phyloP scores from a whole-genome alignment of 345 rosid species.

The Litchi chinensis region DNA sequence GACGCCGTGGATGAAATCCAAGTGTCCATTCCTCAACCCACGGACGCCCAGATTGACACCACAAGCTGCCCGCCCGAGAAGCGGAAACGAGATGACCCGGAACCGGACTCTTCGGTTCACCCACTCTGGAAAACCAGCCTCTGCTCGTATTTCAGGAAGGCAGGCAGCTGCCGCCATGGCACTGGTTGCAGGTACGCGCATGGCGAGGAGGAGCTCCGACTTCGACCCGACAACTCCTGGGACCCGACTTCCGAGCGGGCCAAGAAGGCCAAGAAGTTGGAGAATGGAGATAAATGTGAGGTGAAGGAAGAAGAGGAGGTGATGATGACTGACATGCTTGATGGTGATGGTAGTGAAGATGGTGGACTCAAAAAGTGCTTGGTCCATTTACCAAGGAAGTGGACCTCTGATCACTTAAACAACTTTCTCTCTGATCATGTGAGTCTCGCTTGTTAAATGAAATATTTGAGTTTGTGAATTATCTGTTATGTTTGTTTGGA shows the following conservation, averaged over 20 bases:
- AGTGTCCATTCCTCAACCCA: conserved; percentile 29
- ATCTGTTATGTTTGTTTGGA: no score
- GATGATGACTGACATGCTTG: conserved; percentile 64
- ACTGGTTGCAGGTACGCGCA: conserved; percentile 79
- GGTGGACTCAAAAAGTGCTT: conserved; percentile 69
- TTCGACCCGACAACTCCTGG: conserved; percentile 83
- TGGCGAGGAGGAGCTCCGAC: conserved; percentile 82
- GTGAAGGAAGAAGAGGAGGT: conserved; percentile 39
- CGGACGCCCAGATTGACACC: conserved; percentile 18
- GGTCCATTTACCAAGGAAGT: conserved; percentile 71
- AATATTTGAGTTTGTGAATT: neutral
- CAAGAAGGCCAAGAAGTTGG: conserved; percentile 53
- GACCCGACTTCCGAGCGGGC: conserved; percentile 92
- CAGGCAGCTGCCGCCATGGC: conserved; percentile 71
- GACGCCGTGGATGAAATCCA: conserved; percentile 5
- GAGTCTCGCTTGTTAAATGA: neutral
- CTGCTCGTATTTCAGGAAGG: conserved; percentile 81
- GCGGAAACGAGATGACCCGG: conserved; percentile 61
- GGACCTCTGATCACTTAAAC: conserved; percentile 63
- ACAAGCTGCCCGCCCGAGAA: conserved; percentile 44
- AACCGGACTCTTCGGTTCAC: conserved; percentile 24
- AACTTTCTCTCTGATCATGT: conserved; percentile 71
- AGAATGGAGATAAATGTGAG: conserved; percentile 27
- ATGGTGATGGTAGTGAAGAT: conserved; percentile 37
- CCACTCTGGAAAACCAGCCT: conserved; percentile 76